Evolutionary conservation across 345 rosid species (phyloP), one percentile per base, ranked within the genome.

Genomic region (Carallia pectinifolia): DNA sequence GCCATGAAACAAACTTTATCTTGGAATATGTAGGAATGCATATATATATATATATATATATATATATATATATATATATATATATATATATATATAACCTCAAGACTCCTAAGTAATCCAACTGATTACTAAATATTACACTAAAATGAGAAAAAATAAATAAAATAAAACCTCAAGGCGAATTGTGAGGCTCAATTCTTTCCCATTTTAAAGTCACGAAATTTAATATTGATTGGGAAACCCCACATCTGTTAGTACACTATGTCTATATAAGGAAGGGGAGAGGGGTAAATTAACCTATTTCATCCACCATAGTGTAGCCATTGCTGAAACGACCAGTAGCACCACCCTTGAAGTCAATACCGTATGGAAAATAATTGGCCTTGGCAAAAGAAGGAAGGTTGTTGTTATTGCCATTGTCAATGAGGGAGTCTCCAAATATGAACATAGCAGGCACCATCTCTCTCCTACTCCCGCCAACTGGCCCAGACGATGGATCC

Each of bases 271-370:
- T 54, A 18, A 23, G 1, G 33, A 13, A 2, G 13, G 15, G 16
- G 53, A 30, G 27, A 23, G 23, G 23, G 23, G 23, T 23, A 23
- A 67, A 23, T 23, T 23, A 23, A 91, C 98, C 97, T 58, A 95
- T 92, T 64, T 81, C 87, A 66, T 95, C 99, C 58, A 90, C 97
- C 92, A 95, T 92, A 72, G 99, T 95, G 78, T 83, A 85, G 16
- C 99, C 99, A 73, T 95, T 95, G 71, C 89, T 90, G 81, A 95
- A 95, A n/a, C 99, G 97, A 55, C 99, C 99, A 17, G 97, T 90
- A 2, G 98, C 95, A 27, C 99, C 97, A 1, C 91, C 93, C 59
- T 79, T 87, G 82, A 95, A 95, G 77, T 95, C 99, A 40, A 95
- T 95, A 34, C 99, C 99, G 55, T 95, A 95, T 65, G 97, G 99